Conservation (phyloP, 2,329 filamentous ascomycete species). For the Raffaelea albimanens region DNA sequence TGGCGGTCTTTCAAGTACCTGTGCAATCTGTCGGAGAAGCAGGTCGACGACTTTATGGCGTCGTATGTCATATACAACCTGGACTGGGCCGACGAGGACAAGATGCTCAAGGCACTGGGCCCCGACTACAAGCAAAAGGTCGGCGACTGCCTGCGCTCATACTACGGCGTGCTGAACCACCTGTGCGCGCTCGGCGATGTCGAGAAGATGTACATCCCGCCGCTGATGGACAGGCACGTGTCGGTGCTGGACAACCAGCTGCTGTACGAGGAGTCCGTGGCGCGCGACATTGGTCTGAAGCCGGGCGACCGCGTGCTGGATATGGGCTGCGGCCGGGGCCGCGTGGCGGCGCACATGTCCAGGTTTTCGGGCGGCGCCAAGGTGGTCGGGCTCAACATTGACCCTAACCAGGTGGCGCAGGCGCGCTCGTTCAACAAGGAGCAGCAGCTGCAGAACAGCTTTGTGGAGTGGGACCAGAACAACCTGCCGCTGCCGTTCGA, state of each 20-base stretch:
- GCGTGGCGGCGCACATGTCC: constrained; percentile 44
- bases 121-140: constrained; percentile 39
- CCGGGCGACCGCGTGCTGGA: constrained; percentile 38
- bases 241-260: constrained; percentile 42
- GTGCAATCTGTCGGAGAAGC: constrained; percentile 34
- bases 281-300: constrained; percentile 33
- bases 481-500: constrained; percentile 39
- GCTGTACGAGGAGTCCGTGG: constrained; percentile 41
- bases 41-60: constrained; percentile 46
- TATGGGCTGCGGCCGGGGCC: constrained; percentile 42
- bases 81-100: constrained; percentile 40
- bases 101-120: constrained; percentile 37
- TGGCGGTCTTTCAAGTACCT: constrained; percentile 40
- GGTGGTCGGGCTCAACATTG: constrained; percentile 44
- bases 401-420: constrained; percentile 40
- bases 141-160: constrained; percentile 39
- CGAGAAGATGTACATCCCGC: constrained; percentile 51
- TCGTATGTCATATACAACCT: constrained; percentile 48
- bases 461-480: constrained; percentile 42
- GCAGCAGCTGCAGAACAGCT: constrained; percentile 33
- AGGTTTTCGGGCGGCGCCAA: constrained; percentile 33
- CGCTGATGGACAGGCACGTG: constrained; percentile 39
- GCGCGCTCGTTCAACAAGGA: constrained; percentile 33
- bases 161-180: constrained; percentile 45
- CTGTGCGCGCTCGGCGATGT: constrained; percentile 44